These are phyloP conservation scores for Alternaria conjuncta DNA, from an alignment of 2,329 filamentous ascomycete species.

Conservation along the genomic window DNA sequence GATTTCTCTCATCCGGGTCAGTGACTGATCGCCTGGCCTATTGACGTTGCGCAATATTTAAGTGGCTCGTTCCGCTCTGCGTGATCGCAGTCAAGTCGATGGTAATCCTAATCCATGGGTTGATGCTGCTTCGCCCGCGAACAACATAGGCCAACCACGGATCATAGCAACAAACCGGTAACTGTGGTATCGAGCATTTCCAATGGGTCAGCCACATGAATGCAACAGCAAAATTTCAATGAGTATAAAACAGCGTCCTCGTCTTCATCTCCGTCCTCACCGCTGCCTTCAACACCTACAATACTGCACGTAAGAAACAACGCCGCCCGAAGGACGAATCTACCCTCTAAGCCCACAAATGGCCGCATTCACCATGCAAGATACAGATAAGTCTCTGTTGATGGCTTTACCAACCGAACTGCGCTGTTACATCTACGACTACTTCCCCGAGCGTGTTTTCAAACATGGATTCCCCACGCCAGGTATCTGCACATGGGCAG, in stretches of 20 bases:
- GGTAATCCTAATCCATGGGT: background rate
- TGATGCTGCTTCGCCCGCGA: background rate
- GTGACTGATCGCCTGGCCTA: background rate
- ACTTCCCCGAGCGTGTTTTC: background rate
- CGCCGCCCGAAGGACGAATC: fast-evolving
- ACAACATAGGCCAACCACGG: background rate
- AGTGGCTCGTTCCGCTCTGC: background rate
- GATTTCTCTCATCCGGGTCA: background rate
- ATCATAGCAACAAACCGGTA: background rate
- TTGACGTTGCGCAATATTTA: background rate
- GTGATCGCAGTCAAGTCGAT: background rate
- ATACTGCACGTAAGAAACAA: background rate
- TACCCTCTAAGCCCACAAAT: fast-evolving
- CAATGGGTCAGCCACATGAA: background rate
- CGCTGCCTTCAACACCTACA: background rate
- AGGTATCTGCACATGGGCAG: background rate
- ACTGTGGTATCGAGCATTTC: background rate
- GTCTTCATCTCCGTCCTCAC: background rate
- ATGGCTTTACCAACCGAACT: background rate
- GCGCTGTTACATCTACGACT: background rate
- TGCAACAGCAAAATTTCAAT: background rate
- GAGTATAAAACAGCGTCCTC: background rate
- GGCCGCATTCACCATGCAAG: background rate
- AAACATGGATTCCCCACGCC: background rate
- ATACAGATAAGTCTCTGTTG: background rate